Evolutionary conservation across 148 eudicot genomes (phyloP), one percentile per base, ranked within the genome.

Genomic region (Vaccinium darrowii): DNA sequence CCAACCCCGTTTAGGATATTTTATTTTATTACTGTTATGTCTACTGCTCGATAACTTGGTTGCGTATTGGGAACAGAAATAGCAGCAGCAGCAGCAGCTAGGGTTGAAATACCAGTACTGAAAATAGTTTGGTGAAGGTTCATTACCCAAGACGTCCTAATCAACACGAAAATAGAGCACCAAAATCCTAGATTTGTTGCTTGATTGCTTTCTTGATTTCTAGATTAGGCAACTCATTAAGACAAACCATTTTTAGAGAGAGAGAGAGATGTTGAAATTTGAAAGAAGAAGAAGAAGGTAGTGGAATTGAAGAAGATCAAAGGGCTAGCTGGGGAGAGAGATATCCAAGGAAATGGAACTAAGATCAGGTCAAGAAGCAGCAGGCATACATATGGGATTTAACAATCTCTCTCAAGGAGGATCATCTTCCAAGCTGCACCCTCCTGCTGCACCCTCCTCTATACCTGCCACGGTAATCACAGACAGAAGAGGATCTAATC

Each of bases 261-360:
- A 49, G 53, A 21, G 16, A 43, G 18, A 60, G 60, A 65, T 23
- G 57, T 15, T 13, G 75, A 49, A 81, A 75, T 13, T 51, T 69
- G 11, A 2, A 36, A 36, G 39, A 36, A 36, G 39, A 36, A 36
- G 62, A 51, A 51, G 80, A 39, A 13, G 14, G n/a, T 16, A 13
- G 4, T 30, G 33, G 33, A 30, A 36, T 36, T 36, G 39, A 36
- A 36, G 54, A 47, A 7, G 51, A 8, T 76, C 57, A 11, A 50
- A 77, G 16, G 78, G 39, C 39, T 36, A 36, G 39, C 39, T 43
- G 7, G 11, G 43, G 39, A 36, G 39, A 36, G 43, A 69, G 33
- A 79, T 69, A 75, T 67, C 27, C 49, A 75, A 75, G 60, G 4
- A 27, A 54, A 88, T 90, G 89, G 88, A 90, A 33, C 60, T 86